Conservation (phyloP, 805 yeast genomes). For the Yamadazyma sp. region DNA sequence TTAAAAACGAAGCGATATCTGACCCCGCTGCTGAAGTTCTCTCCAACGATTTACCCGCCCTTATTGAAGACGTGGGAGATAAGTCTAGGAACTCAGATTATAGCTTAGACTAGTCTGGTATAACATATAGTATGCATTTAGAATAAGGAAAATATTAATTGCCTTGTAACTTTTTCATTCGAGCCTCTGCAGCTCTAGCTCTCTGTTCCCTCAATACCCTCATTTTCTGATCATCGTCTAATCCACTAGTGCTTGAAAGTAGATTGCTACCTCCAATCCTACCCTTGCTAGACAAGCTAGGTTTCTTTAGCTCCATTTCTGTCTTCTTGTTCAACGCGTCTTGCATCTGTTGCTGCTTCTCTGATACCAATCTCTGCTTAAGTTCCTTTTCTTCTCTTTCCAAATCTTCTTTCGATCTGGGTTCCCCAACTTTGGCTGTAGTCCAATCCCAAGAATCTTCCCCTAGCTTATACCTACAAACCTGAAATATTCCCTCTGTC, state of each 20-base stretch:
- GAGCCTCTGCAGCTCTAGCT: conserved; percentile 94
- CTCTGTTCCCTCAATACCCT: conserved; percentile 89
- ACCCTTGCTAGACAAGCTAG: conserved; percentile 33
- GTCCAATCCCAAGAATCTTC: conserved; percentile 72
- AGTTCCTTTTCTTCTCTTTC: conserved; percentile 41
- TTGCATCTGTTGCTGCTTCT: conserved; percentile 42
- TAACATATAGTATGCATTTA: no score
- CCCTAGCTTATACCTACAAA: conserved; percentile 66
- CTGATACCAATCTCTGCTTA: conserved; percentile 35
- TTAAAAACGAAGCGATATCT: no score
- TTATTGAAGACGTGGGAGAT: no score
- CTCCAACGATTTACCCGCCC: no score
- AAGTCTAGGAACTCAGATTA: no score
- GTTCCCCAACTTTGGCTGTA: conserved; percentile 58
- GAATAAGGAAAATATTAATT: neutral
- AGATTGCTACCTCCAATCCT: conserved; percentile 28
- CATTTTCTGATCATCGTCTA: conserved; percentile 72
- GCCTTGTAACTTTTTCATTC: conserved; percentile 40
- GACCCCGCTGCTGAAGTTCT: no score
- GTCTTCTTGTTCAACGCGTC: conserved; percentile 45
- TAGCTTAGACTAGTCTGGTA: no score
- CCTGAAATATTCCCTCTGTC: conserved; percentile 59
- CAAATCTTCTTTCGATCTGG: conserved; percentile 59
- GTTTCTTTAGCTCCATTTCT: conserved; percentile 39
- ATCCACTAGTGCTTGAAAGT: conserved; percentile 52